Evolutionary conservation across 768 basidiomycete genomes (phyloP), one percentile per base, ranked within the genome.

Genomic region (Naganishia antarctica): DNA sequence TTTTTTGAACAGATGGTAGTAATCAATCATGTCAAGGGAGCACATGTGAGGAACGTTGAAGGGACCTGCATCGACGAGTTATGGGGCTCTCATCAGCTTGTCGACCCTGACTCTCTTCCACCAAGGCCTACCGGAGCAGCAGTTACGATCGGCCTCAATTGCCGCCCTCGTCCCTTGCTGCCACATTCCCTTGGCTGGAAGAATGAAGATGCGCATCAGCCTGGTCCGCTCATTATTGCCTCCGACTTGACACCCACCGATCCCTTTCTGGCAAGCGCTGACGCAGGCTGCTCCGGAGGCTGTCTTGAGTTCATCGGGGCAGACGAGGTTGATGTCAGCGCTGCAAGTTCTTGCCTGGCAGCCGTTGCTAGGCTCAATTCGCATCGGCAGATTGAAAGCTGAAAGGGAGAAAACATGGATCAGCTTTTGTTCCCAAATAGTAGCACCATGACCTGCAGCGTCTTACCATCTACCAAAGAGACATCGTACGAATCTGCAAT

Each of bases 331-430:
- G 23, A 40, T 29, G 23, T 32, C 40, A 12, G 34, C 15, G 37
- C 53, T 40, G 15, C 15, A 57, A 29, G 21, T 40, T 23, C 13
- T 37, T 26, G 37, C 53, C 37, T 23, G n/a, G 37, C 18, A 9
- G 43, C n/a, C 25, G 13, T 57, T 40, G 18, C 37, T 41, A 23
- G 53, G 53, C 26, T 40, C 40, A 16, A 57, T 40, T 16, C 23
- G 34, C 53, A 57, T 57, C 23, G 31, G 53, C 32, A 57, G 13
- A 37, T 57, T 57, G 53, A 57, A 57, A 23, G 34, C 53, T 57
- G 37, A 40, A 8, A 31, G 25, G 18, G 18, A 18, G 18, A 15
- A 13, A 31, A 5, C 48, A 9, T 28, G 28, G 3, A 34, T 34
- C n/a, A n/a, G 11, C 4, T 18, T 5, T n/a, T n/a, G n/a, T n/a